These are phyloP conservation scores for Bonia amplexicaulis DNA, from an alignment of 176 grass and related monocot genomes.

Conservation along the genomic window DNA sequence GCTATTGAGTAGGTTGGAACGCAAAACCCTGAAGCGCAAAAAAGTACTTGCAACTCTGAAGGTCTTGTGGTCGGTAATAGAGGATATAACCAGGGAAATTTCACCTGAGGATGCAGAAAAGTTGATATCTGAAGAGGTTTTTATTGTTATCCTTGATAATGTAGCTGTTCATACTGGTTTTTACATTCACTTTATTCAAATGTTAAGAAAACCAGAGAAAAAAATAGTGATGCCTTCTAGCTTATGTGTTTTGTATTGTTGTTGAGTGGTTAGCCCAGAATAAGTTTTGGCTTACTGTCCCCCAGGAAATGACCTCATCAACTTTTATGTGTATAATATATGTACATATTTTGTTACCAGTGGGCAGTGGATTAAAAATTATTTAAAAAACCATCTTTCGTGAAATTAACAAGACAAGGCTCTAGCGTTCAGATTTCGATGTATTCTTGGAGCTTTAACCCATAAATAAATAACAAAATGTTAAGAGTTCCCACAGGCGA, in stretches of 20 bases:
- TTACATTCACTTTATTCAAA: background rate
- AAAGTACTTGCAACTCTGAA: conserved; percentile 86
- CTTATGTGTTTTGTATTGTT: background rate
- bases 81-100: conserved; percentile 75
- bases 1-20: conserved; percentile 62
- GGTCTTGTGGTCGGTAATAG: conserved; percentile 79
- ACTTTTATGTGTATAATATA: background rate
- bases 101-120: conserved; percentile 72
- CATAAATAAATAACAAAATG: background rate
- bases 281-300: background rate
- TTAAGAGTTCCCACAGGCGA: background rate
- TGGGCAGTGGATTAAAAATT: background rate
- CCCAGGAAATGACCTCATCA: background rate
- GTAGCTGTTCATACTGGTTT: background rate
- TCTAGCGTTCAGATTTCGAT: background rate
- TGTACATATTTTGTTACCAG: background rate
- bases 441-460: background rate
- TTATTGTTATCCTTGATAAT: conserved; percentile 19
- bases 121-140: conserved; percentile 91
- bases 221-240: background rate
- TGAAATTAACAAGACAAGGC: background rate
- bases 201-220: background rate
- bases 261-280: background rate
- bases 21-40: conserved; percentile 80
- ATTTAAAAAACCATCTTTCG: background rate